phyloP scores from a whole-genome alignment of 2,329 filamentous ascomycete genomes.

The Cryoendolithus antarcticus region DNA sequence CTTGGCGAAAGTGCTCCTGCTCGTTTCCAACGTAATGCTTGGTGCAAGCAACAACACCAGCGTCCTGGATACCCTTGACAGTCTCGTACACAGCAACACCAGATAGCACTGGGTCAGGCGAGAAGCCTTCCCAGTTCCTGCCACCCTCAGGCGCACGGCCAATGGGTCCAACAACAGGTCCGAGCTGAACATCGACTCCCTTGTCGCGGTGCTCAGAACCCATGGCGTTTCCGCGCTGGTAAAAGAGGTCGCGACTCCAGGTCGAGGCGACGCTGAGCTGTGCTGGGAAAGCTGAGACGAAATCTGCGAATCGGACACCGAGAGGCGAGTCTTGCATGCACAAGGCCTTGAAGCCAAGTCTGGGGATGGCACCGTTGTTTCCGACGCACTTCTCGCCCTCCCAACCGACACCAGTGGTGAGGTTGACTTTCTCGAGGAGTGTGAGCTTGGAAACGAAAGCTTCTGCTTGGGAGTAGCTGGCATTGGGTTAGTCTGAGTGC shows the following conservation, averaged over 20 bases:
- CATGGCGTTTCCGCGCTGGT: conserved; percentile 40
- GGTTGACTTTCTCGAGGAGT: conserved; percentile 7
- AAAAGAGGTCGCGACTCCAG: conserved; percentile 44
- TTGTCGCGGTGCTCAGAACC: conserved; percentile 28
- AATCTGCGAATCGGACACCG: conserved; percentile 30
- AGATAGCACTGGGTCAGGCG: conserved; percentile 52
- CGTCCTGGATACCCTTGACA: conserved; percentile 40
- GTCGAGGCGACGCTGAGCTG: conserved; percentile 29
- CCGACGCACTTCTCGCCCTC: conserved; percentile 19
- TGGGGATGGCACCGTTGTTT: conserved; percentile 47
- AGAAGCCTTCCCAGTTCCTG: conserved; percentile 46
- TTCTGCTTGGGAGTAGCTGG: conserved; percentile 42
- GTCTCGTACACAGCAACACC: conserved; percentile 37
- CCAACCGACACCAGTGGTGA: conserved; percentile 6
- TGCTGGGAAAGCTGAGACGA: conserved; percentile 26
- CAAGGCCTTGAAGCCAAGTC: conserved; percentile 31
- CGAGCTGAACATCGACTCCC: conserved; percentile 16
- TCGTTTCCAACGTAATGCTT: conserved; percentile 45
- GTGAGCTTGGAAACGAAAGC: conserved; percentile 9
- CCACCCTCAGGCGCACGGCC: conserved; percentile 17
- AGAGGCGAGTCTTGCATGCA: conserved; percentile 15
- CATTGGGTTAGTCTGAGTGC: too few species aligned
- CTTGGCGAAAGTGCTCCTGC: conserved; percentile 20
- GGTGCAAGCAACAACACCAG: conserved; percentile 24
- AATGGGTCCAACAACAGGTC: conserved; percentile 10